Evolutionary conservation across 176 grass and related monocot genomes (phyloP).

Genomic region (Bolboschoenus planiculmis): DNA sequence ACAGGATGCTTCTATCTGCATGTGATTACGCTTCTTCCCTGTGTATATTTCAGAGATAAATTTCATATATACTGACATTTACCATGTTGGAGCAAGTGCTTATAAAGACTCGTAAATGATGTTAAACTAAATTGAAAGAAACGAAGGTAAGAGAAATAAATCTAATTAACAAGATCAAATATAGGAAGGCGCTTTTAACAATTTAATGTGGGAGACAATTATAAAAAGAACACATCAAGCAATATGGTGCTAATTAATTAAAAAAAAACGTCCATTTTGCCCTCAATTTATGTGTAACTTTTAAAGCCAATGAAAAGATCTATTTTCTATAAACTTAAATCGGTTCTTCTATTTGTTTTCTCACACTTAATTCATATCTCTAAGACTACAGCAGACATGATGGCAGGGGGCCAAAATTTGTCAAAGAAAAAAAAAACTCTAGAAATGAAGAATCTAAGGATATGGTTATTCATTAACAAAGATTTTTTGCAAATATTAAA

Average conservation of each 20-base stretch:
- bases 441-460: not conserved
- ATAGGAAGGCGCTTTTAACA: not conserved
- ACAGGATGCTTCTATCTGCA: not conserved
- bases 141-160: not conserved
- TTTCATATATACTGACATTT: not conserved
- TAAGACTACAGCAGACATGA: not conserved
- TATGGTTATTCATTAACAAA: not conserved
- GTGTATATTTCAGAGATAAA: slow-evolving; percentile 3
- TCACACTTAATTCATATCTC: not conserved
- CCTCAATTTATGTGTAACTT: not conserved
- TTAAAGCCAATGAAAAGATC: not conserved
- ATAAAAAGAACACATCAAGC: not conserved
- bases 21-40: not conserved
- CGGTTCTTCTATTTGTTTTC: not conserved
- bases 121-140: not conserved
- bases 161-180: not conserved
- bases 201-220: not conserved
- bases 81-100: not conserved
- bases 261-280: not conserved
- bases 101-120: not conserved
- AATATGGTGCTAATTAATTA: not conserved
- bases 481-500: not conserved
- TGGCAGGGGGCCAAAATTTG: not conserved
- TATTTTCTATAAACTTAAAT: too few species aligned
- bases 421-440: not conserved